Base-by-base conservation (phyloP, 768 basidiomycete genomes). In the Solioccasus polychromus region DNA sequence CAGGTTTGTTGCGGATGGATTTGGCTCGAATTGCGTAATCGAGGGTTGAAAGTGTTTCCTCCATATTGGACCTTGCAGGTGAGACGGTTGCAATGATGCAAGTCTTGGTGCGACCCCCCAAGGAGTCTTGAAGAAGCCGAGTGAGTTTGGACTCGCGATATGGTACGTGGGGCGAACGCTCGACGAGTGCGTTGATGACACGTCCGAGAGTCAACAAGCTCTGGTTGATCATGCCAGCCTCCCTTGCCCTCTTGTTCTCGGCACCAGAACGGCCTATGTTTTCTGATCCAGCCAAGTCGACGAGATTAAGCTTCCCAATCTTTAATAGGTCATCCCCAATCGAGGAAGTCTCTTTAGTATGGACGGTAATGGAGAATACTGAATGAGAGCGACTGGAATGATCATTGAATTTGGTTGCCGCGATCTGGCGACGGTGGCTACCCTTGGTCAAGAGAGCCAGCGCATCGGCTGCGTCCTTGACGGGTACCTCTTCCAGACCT, bases 141-240 rank as follows among this genome's bases (percentile, higher is more conserved):
- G 96, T 99, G 42, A 99, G 85, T 62, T 98, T 98, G 3, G 95
- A 97, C 68, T 99, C 96, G 22, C 92, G 82, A 64, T 98, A 99
- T 7, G 96, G 96, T 35, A 98, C 86, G 62, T 98, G 96, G 24
- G 83, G 75, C 0, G 89, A 84, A 54, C 81, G 86, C 57, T 97
- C 94, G 42, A 98, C 96, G 35, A 99, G 77, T 9, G 90, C 90
- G 52, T 94, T 96, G 57, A 99, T 98, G 29, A 98, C 96, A 25
- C 96, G 74, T 1, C 96, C 96, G 12, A 99, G 81, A n/a, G 96
- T 97, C 2, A 99, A 73, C 39, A 99, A 72, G 59, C 91, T 94
- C 68, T 96, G 92, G 59, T 98, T 99, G 65, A 99, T 98, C 88
- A 94, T 96, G 10, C 96, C 96, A 2, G 96, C 96, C 62, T 99